Evolutionary conservation across 2,329 filamentous ascomycete genomes (phyloP), one percentile per base, ranked within the genome.

Genomic region (Colletotrichum magnum): DNA sequence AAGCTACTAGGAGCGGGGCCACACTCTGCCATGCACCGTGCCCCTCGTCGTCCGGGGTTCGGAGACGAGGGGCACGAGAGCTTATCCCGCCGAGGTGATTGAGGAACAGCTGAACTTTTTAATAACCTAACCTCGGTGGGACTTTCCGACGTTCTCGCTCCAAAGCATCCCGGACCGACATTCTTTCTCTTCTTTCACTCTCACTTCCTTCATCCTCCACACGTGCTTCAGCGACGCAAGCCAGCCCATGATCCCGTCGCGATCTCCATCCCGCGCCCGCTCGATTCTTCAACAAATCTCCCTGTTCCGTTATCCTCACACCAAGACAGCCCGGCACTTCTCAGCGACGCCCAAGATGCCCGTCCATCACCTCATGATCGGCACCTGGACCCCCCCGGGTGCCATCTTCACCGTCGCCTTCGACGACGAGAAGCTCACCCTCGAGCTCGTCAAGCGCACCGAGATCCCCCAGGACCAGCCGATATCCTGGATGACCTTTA

Each of bases 401-500:
- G 93, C 94, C 79, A 96, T 97, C 76, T 96, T 96, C 81, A 97
- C 94, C 0, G 92, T 97, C 69, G 89, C 91, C 70, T 97, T 97
- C 78, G 93, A 97, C 82, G 93, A 95, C 74, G 92, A 95, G 80
- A 89, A 89, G 47, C 83, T 94, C 72, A 91, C 90, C 6, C 82
- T 97, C 70, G 88, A 91, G 73, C 81, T 96, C 76, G 83, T 97
- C 77, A 94, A 95, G 83, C 90, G 92, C 74, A 96, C 93, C 1
- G 89, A 90, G 68, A 96, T 97, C 65, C 92, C 93, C 5, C 82
- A 92, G 60, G 92, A 95, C 72, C 93, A 97, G 81, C 93, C 94
- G 7, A 96, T 97, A 73, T 97, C 94, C 69, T 97, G 94, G 94
- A 95, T 97, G 92, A 92, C 93, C 16, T 95, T 97, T 76, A 92